phyloP scores from a whole-genome alignment of 257 asterid species.

The Thymus quinquecostatus region DNA sequence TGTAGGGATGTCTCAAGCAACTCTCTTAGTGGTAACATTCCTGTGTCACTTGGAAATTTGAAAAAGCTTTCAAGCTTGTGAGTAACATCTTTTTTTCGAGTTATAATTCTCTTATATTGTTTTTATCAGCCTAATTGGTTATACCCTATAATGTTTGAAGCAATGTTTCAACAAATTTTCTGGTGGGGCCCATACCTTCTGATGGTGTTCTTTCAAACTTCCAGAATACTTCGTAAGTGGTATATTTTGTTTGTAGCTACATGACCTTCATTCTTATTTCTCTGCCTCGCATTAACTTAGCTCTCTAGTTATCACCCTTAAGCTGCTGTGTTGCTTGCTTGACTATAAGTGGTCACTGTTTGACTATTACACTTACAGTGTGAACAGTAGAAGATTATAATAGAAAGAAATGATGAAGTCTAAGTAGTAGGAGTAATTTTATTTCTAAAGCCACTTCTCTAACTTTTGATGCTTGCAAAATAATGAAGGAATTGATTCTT shows the following conservation, averaged over 20 bases:
- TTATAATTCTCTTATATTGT: slow-evolving; percentile 26
- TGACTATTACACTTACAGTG: slow-evolving; percentile 21
- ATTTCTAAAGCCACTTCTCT: slow-evolving; percentile 10
- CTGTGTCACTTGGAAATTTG: slow-evolving; percentile 75
- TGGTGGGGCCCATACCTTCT: slow-evolving; percentile 75
- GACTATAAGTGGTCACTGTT: slow-evolving; percentile 7
- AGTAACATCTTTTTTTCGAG: slow-evolving; percentile 37
- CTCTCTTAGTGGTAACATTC: slow-evolving; percentile 81
- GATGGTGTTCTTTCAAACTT: slow-evolving; percentile 72
- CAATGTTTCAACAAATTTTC: slow-evolving; percentile 83
- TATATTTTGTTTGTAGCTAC: slow-evolving; percentile 13
- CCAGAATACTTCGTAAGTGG: slow-evolving; percentile 68
- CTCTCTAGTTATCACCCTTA: slow-evolving; percentile 3
- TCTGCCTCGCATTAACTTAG: slow-evolving; percentile 4
- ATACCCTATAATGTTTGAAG: slow-evolving; percentile 48
- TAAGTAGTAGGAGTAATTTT: slow-evolving; percentile 3
- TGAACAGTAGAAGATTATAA: not conserved
- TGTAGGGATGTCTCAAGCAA: slow-evolving; percentile 90
- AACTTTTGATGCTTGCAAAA: slow-evolving; percentile 1
- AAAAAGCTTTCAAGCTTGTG: slow-evolving; percentile 66
- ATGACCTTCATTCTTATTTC: slow-evolving; percentile 6
- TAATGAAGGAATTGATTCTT: slow-evolving; percentile 9
- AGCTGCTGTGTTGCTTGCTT: slow-evolving; percentile 26
- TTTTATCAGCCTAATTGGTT: slow-evolving; percentile 29
- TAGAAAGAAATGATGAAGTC: slow-evolving; percentile 11